phyloP scores from a whole-genome alignment of 2,329 filamentous ascomycete species.

The Pseudohalonectria lignicola region DNA sequence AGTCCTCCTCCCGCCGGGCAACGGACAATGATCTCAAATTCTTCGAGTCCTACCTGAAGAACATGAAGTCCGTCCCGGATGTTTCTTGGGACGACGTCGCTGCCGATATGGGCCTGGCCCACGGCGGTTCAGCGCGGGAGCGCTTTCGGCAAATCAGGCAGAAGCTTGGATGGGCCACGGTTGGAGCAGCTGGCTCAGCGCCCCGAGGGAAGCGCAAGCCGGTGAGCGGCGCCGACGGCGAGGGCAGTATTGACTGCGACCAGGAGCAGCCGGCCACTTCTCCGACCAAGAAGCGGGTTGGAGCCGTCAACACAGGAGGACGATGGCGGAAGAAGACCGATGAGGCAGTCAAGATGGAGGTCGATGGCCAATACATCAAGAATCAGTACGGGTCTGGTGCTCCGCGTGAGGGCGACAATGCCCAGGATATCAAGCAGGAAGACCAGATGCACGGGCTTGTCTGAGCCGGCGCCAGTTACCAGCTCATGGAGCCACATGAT shows the following conservation, averaged over 20 bases:
- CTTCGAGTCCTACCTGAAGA: conserved; percentile 1
- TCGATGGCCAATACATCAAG: not conserved
- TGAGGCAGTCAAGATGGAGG: conserved; percentile 2
- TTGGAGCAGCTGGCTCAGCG: conserved; percentile 1
- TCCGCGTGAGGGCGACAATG: no score
- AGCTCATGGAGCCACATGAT: no score
- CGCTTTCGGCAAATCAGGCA: conserved; percentile 12
- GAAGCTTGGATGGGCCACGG: conserved; percentile 5
- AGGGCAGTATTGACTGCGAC: conserved; percentile 4
- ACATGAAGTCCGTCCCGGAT: conserved; percentile 2
- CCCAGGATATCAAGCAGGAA: no score
- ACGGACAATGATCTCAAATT: conserved; percentile 2
- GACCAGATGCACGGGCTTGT: no score
- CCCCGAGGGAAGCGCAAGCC: conserved; percentile 6
- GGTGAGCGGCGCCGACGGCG: conserved; percentile 1
- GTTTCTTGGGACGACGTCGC: conserved; percentile 14
- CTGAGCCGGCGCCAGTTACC: no score
- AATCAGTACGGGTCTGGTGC: not conserved
- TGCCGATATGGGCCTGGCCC: conserved; percentile 2
- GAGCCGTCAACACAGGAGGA: not conserved
- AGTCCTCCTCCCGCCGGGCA: not conserved
- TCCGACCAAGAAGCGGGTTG: conserved; percentile 7
- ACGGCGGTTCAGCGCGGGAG: conserved; percentile 1
- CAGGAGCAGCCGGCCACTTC: not conserved
- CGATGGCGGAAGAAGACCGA: not conserved